Conservation (phyloP, 2,329 filamentous ascomycete species). For the Epichloe bromicola region DNA sequence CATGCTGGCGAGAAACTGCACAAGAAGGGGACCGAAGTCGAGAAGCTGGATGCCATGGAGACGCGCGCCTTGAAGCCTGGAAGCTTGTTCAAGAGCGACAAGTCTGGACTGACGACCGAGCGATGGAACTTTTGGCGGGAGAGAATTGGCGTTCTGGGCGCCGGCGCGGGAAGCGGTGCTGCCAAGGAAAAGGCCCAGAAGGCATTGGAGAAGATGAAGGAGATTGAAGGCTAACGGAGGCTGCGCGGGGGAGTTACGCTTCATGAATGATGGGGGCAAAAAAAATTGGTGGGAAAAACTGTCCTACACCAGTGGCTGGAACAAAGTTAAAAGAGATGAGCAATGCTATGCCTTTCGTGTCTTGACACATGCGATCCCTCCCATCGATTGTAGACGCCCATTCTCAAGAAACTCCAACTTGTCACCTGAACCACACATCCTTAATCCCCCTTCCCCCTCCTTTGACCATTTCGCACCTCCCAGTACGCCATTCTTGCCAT, state of each 20-base stretch:
- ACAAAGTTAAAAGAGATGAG: neutral
- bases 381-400: neutral
- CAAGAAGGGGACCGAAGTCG: constrained; percentile 6
- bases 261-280: neutral
- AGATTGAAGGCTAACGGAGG: constrained; percentile 7
- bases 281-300: neutral
- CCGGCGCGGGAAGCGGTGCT: constrained; percentile 7
- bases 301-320: neutral
- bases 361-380: neutral
- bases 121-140: constrained; percentile 20
- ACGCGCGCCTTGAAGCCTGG: constrained; percentile 11
- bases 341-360: neutral
- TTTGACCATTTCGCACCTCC: neutral
- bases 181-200: constrained; percentile 12
- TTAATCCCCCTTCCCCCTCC: neutral
- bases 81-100: constrained; percentile 8
- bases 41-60: constrained; percentile 11
- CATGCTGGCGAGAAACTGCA: constrained; percentile 17
- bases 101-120: constrained; percentile 13
- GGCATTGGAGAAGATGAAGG: constrained; percentile 11
- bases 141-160: constrained; percentile 13
- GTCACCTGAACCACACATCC: neutral
- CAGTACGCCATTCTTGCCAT: neutral
- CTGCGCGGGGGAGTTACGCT: neutral
- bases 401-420: neutral